phyloP scores from a whole-genome alignment of 2,329 filamentous ascomycete species.

The Sporothrix pallida region DNA sequence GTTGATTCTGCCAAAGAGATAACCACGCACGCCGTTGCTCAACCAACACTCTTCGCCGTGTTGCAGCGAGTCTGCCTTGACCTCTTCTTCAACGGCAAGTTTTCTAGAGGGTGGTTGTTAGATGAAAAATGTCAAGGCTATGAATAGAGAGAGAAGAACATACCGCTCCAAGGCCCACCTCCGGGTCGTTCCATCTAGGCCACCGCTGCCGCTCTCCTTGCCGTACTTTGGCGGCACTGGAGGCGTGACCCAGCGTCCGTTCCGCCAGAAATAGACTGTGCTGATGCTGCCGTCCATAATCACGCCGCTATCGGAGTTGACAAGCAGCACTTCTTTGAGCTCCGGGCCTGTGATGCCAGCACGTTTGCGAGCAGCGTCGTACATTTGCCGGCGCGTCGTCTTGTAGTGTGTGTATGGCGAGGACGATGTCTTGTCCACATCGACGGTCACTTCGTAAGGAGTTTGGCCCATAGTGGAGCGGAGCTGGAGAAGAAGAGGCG shows the following conservation, averaged over 20 bases:
- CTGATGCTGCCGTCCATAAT: constrained; percentile 88
- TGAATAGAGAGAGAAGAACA: constrained; percentile 36
- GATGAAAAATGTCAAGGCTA: neutral
- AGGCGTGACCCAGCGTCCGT: constrained; percentile 80
- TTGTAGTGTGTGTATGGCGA: constrained; percentile 83
- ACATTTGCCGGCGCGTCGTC: constrained; percentile 75
- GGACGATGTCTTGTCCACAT: constrained; percentile 48
- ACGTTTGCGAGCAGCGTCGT: constrained; percentile 71
- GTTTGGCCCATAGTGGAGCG: constrained; percentile 40
- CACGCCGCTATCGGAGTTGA: constrained; percentile 63
- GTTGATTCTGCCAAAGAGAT: constrained; percentile 59
- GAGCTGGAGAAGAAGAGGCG: constrained; percentile 21
- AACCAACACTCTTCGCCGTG: constrained; percentile 84
- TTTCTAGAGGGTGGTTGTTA: constrained; percentile 45
- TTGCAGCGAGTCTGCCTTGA: constrained; percentile 64
- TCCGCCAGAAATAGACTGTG: constrained; percentile 79
- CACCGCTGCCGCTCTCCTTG: constrained; percentile 63
- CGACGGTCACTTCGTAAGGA: constrained; percentile 54
- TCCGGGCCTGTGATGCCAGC: constrained; percentile 61
- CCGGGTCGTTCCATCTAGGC: constrained; percentile 81
- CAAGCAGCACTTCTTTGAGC: constrained; percentile 74
- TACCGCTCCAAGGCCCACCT: constrained; percentile 79
- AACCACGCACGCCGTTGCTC: constrained; percentile 86
- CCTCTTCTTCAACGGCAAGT: constrained; percentile 68
- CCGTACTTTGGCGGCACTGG: constrained; percentile 56